Conservation (phyloP, 106 monocot genomes). For the Iris macrosiphon region DNA sequence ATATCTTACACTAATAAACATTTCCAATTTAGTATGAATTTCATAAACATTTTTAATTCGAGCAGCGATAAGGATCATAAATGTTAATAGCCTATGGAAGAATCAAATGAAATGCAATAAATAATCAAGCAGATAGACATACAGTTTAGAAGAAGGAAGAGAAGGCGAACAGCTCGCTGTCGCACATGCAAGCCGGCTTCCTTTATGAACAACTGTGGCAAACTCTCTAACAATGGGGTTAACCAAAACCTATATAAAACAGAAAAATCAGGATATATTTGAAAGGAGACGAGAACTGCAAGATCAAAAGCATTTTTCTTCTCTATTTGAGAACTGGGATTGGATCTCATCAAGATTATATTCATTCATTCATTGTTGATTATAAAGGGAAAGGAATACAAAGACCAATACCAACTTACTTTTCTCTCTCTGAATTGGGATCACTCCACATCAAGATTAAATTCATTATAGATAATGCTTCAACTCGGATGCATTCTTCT, state of each 20-base stretch:
- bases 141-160: constrained; percentile 78
- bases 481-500: constrained; percentile 22
- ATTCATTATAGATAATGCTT: constrained; percentile 57
- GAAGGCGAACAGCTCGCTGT: constrained; percentile 57
- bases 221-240: constrained; percentile 23
- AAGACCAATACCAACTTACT: constrained; percentile 28
- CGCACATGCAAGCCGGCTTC: constrained; percentile 40
- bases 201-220: constrained; percentile 42
- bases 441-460: constrained; percentile 38
- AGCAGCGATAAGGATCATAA: no score
- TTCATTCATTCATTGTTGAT: not conserved
- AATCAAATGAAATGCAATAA: not conserved
- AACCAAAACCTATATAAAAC: constrained; percentile 43
- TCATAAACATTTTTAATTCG: no score
- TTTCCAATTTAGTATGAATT: no score
- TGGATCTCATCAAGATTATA: no score
- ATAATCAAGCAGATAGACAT: constrained; percentile 2
- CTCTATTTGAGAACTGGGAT: no score
- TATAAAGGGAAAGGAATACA: not conserved
- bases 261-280: constrained; percentile 6
- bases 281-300: no score
- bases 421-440: constrained; percentile 31
- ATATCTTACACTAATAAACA: no score
- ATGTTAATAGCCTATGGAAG: not conserved
- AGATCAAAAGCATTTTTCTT: no score